A percentile compares a stretch with the other conserved stretches of the same genome.
phyloP scores from a whole-genome alignment of 192 early-diverging fungal genomes.

The Coemansia aciculifera region DNA sequence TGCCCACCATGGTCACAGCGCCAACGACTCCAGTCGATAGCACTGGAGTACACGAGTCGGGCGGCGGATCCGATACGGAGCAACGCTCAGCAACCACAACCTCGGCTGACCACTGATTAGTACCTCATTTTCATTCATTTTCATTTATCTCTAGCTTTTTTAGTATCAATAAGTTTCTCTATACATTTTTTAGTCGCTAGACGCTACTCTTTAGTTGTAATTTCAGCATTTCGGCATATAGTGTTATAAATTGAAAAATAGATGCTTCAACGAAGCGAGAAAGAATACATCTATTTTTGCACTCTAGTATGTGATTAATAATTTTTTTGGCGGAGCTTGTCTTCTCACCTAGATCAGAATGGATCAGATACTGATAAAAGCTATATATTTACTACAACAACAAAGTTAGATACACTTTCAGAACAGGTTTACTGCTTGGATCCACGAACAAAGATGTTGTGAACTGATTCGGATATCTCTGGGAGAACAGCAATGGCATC shows the following conservation, averaged over 20 bases:
- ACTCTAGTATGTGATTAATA: background rate
- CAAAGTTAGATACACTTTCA: background rate
- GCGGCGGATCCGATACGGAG: background rate
- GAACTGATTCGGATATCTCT: slow-evolving; percentile 36
- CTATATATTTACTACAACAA: background rate
- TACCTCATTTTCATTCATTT: background rate
- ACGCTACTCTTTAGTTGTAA: too few species aligned
- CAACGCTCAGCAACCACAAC: background rate
- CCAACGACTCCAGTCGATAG: background rate
- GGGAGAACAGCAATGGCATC: slow-evolving; percentile 18
- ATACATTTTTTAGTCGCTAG: background rate
- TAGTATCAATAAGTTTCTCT: background rate
- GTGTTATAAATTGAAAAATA: background rate
- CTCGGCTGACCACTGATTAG: background rate
- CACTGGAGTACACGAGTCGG: background rate
- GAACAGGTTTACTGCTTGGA: slow-evolving; percentile 17
- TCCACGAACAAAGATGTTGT: slow-evolving; percentile 38
- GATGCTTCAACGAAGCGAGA: background rate
- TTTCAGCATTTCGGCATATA: background rate
- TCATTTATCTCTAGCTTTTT: background rate
- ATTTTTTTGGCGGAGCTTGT: background rate
- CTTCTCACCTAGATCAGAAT: background rate
- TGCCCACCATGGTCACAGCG: background rate
- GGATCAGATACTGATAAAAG: background rate
- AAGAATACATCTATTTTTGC: background rate